These are phyloP conservation scores for Periconia macrospinosa DNA, from an alignment of 2,329 filamentous ascomycete species.

Conservation along the genomic window DNA sequence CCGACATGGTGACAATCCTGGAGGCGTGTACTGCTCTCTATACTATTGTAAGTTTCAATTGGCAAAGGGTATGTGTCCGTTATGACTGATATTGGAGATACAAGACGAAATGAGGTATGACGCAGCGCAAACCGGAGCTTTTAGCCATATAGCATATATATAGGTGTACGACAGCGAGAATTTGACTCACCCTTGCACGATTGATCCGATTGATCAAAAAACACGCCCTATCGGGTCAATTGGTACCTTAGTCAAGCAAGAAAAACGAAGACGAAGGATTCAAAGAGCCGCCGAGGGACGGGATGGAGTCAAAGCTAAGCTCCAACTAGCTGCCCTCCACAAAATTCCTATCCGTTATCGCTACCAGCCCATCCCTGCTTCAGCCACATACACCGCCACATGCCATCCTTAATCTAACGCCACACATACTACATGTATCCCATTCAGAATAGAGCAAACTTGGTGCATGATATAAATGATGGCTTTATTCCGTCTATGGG, in stretches of 20 bases:
- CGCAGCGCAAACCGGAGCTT: neutral
- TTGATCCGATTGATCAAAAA: neutral
- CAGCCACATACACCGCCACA: neutral
- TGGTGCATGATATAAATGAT: too few species aligned
- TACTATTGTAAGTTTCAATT: neutral
- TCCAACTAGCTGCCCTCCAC: too few species aligned
- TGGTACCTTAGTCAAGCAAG: neutral
- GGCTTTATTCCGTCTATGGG: too few species aligned
- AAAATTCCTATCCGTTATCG: constrained; percentile 1
- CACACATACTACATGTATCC: constrained; percentile 6
- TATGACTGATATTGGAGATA: neutral
- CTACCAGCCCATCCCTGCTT: neutral
- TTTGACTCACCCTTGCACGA: neutral
- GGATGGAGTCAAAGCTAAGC: too few species aligned
- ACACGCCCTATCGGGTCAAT: neutral
- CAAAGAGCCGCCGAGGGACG: neutral
- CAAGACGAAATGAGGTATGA: neutral
- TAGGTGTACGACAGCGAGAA: too few species aligned
- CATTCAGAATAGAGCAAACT: too few species aligned
- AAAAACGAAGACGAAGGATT: neutral
- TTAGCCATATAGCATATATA: too few species aligned
- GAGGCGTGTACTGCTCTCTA: neutral
- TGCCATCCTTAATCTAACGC: neutral
- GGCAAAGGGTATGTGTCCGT: neutral
- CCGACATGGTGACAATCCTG: constrained; percentile 27